Conservation (phyloP, 441 rosid genomes). For the Euphorbia celastroides region DNA sequence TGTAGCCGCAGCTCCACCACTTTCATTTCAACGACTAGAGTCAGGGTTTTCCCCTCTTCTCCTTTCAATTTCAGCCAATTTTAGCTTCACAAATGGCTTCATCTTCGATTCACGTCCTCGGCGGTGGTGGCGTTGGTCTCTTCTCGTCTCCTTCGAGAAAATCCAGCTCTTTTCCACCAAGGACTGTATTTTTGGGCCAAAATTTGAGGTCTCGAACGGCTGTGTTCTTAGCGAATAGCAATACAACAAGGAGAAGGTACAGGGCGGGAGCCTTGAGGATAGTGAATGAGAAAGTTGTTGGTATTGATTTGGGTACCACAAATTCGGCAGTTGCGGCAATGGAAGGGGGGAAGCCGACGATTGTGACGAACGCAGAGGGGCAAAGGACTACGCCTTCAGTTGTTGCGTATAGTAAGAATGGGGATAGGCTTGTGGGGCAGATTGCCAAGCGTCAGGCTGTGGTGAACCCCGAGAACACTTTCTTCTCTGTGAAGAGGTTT, state of each 20-base stretch:
- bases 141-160: conserved; percentile 27
- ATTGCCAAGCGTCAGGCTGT: conserved; percentile 90
- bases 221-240: conserved; percentile 33
- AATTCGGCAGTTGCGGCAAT: conserved; percentile 92
- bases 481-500: conserved; percentile 92
- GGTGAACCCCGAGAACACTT: conserved; percentile 88
- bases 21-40: too few species aligned
- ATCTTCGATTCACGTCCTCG: conserved; percentile 36
- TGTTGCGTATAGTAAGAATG: conserved; percentile 81
- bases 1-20: too few species aligned
- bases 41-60: too few species aligned
- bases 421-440: conserved; percentile 89
- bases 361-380: conserved; percentile 88
- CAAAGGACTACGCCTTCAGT: conserved; percentile 93
- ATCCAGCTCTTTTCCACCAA: conserved; percentile 21
- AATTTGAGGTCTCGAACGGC: conserved; percentile 25
- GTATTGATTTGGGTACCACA: conserved; percentile 71
- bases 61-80: too few species aligned
- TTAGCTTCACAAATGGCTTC: too few species aligned
- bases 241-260: conserved; percentile 22
- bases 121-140: conserved; percentile 45
- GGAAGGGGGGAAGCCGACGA: conserved; percentile 97
- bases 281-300: conserved; percentile 63
- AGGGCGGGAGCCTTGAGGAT: conserved; percentile 49
- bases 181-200: conserved; percentile 57